These are phyloP conservation scores for Tagetes patula DNA, from an alignment of 129 eudicot species.

Conservation along the genomic window DNA sequence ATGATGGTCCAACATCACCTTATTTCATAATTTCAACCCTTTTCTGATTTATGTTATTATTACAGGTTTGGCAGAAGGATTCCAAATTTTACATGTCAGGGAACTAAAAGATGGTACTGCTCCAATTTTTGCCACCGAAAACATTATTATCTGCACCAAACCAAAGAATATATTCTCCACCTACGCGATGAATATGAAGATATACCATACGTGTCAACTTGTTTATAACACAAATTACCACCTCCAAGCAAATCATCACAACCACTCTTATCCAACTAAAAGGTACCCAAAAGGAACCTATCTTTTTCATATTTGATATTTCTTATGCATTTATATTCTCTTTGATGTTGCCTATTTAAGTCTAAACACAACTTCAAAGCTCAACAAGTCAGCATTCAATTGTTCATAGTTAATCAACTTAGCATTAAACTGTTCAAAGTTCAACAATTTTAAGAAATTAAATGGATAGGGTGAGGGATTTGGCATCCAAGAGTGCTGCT, in stretches of 20 bases:
- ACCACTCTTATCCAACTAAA: slow-evolving; percentile 38
- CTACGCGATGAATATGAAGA: slow-evolving; percentile 5
- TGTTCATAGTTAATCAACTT: too few species aligned
- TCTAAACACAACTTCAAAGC: slow-evolving; percentile 27
- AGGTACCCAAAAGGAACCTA: slow-evolving; percentile 45
- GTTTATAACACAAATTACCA: slow-evolving; percentile 45
- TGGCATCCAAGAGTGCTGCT: slow-evolving; percentile 84
- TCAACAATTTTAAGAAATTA: too few species aligned
- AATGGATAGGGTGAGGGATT: slow-evolving; percentile 74
- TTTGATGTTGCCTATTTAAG: slow-evolving; percentile 36
- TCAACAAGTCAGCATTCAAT: slow-evolving; percentile 33
- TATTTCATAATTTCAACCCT: slow-evolving; percentile 5
- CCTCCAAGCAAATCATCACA: slow-evolving; percentile 42
- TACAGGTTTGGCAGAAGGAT: slow-evolving; percentile 24
- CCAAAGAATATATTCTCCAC: slow-evolving; percentile 37
- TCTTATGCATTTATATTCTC: slow-evolving; percentile 12
- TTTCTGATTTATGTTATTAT: slow-evolving; percentile 19
- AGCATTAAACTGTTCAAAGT: too few species aligned
- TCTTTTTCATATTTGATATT: slow-evolving; percentile 17
- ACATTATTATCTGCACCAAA: slow-evolving; percentile 18
- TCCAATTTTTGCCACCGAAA: slow-evolving; percentile 22
- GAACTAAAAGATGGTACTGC: slow-evolving; percentile 19
- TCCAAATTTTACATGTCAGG: slow-evolving; percentile 23
- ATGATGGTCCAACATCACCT: neutral
- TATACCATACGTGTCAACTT: slow-evolving; percentile 42